Evolutionary conservation across 164 flowering plant genomes (phyloP), one percentile per base, ranked within the genome.

Genomic region (Stephania yunnanensis): DNA sequence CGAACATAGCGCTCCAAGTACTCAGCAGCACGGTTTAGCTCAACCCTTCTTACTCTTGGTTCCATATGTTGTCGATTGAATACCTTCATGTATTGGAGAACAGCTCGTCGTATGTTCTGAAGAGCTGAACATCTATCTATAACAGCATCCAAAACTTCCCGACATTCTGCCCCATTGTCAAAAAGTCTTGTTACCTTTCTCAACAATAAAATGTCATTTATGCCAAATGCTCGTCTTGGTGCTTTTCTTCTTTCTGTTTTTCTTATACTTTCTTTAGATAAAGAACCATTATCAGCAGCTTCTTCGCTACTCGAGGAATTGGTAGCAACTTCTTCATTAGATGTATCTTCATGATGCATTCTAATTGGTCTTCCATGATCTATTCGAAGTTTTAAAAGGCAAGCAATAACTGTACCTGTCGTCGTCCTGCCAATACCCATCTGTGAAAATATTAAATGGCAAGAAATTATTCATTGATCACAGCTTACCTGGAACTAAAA

Each of bases 391-490:
- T 89, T 95, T 71, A 95, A 77, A 75, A 95, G 97, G 86, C 98
- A 92, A 64, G 98, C 98, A 77, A 95, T 95, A 46, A 95, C 97
- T 68, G 97, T 92, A 75, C 98, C 98, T 46, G 97, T 92, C 44
- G 97, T 95, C 67, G 98, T 95, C 82, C 98, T 87, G 74, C 98
- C 98, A 83, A 85, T 86, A 68, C 98, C 98, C 97, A 95, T 95
- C 98, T 95, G 85, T 55, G 58, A 71, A 76, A 73, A 69, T 15
- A n/a, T 48, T 46, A 68, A 67, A 74, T 55, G 46, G 31, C 68
- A 30, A 25, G 36, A 69, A 42, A 10, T 44, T 69, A n/a, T 42
- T 64, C 50, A 72, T 36, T 12, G 10, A 20, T 20, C 42, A 44
- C 36, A 71, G 25, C 44, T 17, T 12, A 44, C 44, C 29, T 13